Conservation (phyloP, 768 basidiomycete genomes). For the Hypsizygus marmoreus region DNA sequence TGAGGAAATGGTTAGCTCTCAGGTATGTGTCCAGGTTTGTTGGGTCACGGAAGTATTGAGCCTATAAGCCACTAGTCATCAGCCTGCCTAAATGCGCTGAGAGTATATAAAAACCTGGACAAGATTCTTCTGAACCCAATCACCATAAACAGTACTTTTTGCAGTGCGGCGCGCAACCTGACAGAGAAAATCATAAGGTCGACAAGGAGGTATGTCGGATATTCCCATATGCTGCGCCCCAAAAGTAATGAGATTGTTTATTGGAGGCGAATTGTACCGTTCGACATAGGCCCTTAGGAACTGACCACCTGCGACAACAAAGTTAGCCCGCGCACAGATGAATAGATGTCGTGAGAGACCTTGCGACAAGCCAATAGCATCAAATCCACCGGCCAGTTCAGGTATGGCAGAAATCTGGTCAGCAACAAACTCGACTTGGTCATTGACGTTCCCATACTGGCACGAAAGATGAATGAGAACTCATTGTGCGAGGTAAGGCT, state of each 20-base stretch:
- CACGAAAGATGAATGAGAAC: background rate
- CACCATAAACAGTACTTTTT: conserved; percentile 64
- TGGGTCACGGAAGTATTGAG: conserved; percentile 86
- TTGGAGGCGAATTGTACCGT: conserved; percentile 68
- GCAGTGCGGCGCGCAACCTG: conserved; percentile 63
- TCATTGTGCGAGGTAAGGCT: background rate
- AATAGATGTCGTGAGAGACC: conserved; percentile 36
- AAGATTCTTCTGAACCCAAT: conserved; percentile 77
- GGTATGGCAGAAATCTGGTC: conserved; percentile 64
- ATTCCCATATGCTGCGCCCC: conserved; percentile 89
- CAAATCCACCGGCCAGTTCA: conserved; percentile 72
- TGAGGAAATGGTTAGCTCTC: conserved; percentile 62
- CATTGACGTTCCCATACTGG: conserved; percentile 79
- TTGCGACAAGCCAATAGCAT: conserved; percentile 89
- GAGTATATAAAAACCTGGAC: conserved; percentile 53
- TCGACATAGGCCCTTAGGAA: conserved; percentile 87
- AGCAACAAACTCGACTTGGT: conserved; percentile 66
- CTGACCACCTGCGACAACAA: conserved; percentile 63
- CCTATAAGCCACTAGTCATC: conserved; percentile 40
- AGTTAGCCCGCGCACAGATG: background rate
- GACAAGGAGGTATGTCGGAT: conserved; percentile 71
- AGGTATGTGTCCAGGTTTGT: conserved; percentile 59
- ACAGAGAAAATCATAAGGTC: conserved; percentile 67
- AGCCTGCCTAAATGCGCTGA: background rate
- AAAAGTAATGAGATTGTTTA: conserved; percentile 84